Evolutionary conservation across 2,329 filamentous ascomycete genomes (phyloP).

Genomic region (Cladophialophora yegresii): DNA sequence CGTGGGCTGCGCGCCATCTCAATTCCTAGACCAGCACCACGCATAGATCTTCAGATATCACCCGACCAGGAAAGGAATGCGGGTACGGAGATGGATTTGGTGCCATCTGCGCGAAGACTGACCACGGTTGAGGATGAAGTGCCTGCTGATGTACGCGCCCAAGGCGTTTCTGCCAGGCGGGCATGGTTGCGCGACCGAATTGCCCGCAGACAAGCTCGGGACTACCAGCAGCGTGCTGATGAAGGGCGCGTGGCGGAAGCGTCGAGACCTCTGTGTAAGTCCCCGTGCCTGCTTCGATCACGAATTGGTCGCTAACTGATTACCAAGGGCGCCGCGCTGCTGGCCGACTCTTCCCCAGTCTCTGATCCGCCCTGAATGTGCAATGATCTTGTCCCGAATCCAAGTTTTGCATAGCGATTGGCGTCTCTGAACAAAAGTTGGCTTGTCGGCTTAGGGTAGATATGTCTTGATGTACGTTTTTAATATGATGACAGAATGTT

Average conservation of each 20-base stretch:
- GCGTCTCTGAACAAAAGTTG: constrained; percentile 11
- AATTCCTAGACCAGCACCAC: constrained; percentile 7
- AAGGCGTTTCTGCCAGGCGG: constrained; percentile 33
- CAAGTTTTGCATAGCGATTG: constrained; percentile 27
- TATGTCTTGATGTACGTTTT: constrained; percentile 17
- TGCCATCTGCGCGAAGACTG: constrained; percentile 8
- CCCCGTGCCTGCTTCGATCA: background rate
- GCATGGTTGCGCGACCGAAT: constrained; percentile 34
- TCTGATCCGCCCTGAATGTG: constrained; percentile 19
- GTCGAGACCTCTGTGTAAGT: constrained; percentile 32
- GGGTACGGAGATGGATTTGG: constrained; percentile 10
- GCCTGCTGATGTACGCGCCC: constrained; percentile 32
- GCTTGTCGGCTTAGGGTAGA: background rate
- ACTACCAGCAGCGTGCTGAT: constrained; percentile 30
- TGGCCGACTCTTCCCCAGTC: constrained; percentile 28
- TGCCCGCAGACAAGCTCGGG: constrained; percentile 29
- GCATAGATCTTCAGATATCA: constrained; percentile 5
- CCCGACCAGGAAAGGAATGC: constrained; percentile 13
- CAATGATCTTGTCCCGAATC: constrained; percentile 5
- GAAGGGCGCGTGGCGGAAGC: constrained; percentile 27
- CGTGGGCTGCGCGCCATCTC: constrained; percentile 19
- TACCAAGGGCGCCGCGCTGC: constrained; percentile 28
- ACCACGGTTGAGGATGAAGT: constrained; percentile 24
- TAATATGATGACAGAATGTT: constrained; percentile 11
- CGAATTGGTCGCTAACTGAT: constrained; percentile 7